These are phyloP conservation scores for Gossypium trilobum DNA, from an alignment of 441 rosid genomes.

Conservation along the genomic window DNA sequence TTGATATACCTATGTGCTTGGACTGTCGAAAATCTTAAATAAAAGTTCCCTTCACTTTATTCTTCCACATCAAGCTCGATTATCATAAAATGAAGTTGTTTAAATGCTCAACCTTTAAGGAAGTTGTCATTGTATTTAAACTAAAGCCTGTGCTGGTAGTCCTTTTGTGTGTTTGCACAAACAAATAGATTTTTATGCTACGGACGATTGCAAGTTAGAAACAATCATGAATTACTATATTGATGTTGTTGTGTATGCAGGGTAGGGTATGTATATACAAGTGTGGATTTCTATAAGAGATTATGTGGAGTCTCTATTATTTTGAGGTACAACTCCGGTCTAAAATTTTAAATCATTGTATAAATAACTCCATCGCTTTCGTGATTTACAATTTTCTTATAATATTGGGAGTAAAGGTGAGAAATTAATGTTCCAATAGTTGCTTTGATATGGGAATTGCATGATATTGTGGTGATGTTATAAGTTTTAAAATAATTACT, in stretches of 20 bases:
- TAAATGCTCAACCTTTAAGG: too few species aligned
- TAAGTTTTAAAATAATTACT: background rate
- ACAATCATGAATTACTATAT: background rate
- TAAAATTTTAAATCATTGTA: conserved; percentile 9
- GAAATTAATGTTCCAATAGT: background rate
- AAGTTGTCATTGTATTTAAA: too few species aligned
- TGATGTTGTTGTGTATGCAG: conserved; percentile 15
- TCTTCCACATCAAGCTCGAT: too few species aligned
- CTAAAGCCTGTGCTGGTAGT: too few species aligned
- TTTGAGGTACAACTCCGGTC: conserved; percentile 48
- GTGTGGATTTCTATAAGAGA: conserved; percentile 92
- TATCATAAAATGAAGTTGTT: too few species aligned
- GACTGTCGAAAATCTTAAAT: too few species aligned
- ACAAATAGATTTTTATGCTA: too few species aligned
- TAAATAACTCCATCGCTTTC: background rate
- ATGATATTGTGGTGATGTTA: background rate
- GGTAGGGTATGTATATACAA: conserved; percentile 78
- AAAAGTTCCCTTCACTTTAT: too few species aligned
- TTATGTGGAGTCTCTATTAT: conserved; percentile 88
- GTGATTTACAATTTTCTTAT: background rate
- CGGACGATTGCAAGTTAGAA: too few species aligned
- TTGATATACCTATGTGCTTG: background rate
- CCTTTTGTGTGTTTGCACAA: too few species aligned
- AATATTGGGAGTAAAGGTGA: background rate
- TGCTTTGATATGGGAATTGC: background rate